Base-by-base conservation (phyloP, 2,329 filamentous ascomycete genomes). In the Xylaria sp. region DNA sequence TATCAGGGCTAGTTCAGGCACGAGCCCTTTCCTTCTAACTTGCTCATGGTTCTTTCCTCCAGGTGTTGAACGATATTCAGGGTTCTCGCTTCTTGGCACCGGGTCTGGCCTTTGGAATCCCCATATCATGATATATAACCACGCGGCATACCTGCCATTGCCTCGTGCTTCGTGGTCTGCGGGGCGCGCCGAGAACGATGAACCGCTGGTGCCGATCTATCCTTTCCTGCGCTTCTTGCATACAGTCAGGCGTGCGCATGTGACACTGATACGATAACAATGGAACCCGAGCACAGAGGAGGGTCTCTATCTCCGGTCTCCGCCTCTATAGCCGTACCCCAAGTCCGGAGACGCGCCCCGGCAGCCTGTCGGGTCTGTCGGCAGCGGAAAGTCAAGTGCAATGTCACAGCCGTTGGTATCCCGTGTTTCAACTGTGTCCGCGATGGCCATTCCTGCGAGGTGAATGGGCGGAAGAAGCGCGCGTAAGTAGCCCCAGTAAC, bases 391-490 rank as follows among this genome's bases (percentile, higher is more conserved):
- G 75, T 77, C 7, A 73, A 73, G 51, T 78, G 76, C 59, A 75
- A 73, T 60, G 69, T 73, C 54, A 37, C 60, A 25, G 55, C 54
- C 25, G 48, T 68, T 31, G 71, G 75, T 31, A 59, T 76, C 25
- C 78, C 78, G 4, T 80, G 77, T 46, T 70, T 75, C 28, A 76
- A 75, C 6, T 80, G 78, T 72, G 71, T 74, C 13, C 75, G 77
- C 59, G 76, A 80, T 65, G 63, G 66, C 31, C 66, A 72, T 1
- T 69, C 75, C 25, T 80, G 78, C 63, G 66, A 77, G 28, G 76
- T 79, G n/a, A 69, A 70, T 57, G 48, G 69, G 9, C 69, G 71
- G 18, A 69, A 68, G 65, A 57, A 65, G 28, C 66, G 65, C 62
- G 58, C 57, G 75, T 72, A 67, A 66, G 66, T 71, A 39, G 48